Evolutionary conservation across 805 yeast species (phyloP), one percentile per base, ranked within the genome.

Genomic region (Barnettozyma sucrosica): DNA sequence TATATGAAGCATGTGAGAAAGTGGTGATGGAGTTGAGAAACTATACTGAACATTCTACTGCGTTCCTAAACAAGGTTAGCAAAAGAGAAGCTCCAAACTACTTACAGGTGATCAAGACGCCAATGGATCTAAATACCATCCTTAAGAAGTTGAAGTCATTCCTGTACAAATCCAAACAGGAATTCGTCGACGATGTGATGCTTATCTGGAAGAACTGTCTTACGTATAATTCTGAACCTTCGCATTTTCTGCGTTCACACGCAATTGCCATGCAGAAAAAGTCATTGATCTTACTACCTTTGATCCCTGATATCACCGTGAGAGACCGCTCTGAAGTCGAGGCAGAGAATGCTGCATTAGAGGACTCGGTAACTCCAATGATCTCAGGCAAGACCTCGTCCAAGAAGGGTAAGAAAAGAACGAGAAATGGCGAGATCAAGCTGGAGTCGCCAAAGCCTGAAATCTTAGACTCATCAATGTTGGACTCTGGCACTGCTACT

Each of bases 1-100:
- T 93, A 20, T 93, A 93, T 61, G 99, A 95, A 57, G 96, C 97
- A 0, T 92, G 97, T 59, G 99, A 93, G 58, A 90, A 89, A 60
- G 99, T 93, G 1, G 90, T 92, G 0, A 69, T 83, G 53, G 98
- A 93, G 58, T 69, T 93, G 28, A 76, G 99, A 60, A 87, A 92
- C 7, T 88, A 85, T 56, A 92, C 99, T 0, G 97, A 93, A 60
- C 98, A 93, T 66, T 89, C 97, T 0, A 89, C 97, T 1, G 96
- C 98, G 0, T 93, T 93, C 61, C 72, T 93, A 55, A 93, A 90
- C 67, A 87, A 88, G 61, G 99, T 93, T n/a, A 88, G 93, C 49
- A 93, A 93, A 63, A 76, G 99, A 47, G 99, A 93, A 59, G 99
- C 99, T 0, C 99, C 99, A 7, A 93, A 93, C 62, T 93, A 93